Evolutionary conservation across 2,329 filamentous ascomycete species (phyloP), one percentile per base, ranked within the genome.

Genomic region (Nemania sp.): DNA sequence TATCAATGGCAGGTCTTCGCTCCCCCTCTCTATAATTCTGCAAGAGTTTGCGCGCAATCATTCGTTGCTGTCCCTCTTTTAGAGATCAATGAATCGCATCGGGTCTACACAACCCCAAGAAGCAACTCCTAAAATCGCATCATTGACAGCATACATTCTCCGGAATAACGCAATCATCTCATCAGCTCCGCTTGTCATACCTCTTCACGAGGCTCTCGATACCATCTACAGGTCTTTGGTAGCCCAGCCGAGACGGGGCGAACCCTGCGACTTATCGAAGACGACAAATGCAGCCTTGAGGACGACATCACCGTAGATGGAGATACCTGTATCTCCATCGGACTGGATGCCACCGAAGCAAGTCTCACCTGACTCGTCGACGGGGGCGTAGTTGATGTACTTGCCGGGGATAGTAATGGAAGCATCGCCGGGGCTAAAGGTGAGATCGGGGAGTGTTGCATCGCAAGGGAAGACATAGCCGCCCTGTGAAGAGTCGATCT

Each of bases 311-410:
- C 87, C 87, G 62, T 86, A 85, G 74, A 90, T 89, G 68, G 78
- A 81, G 71, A 87, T 77, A 21, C 71, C 68, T 25, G 71, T 67
- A 39, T 57, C 68, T 9, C 45, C 34, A 50, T 63, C 63, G 40
- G 67, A 75, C 79, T 90, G 88, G 57, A 91, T 81, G 50, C 87
- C 88, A 60, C 88, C 88, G 68, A 81, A 89, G 80, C 88, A 90
- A 39, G 59, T 77, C 3, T 68, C 71, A 10, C 70, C 75, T 63
- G 78, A 77, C 20, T 70, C 75, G 18, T 78, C 79, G 45, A 79
- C 73, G 21, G 76, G 71, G 1, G 80, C 75, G 71, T 81, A 87
- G 65, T 79, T 81, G 59, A 87, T 75, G 66, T 79, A 77, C 11
- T 74, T 62, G 5, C 81, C 82, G 1, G 81, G 78, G 18, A 87